These are phyloP conservation scores for Mortierella sp. DNA, from an alignment of 371 early-diverging fungal genomes.

Conservation along the genomic window DNA sequence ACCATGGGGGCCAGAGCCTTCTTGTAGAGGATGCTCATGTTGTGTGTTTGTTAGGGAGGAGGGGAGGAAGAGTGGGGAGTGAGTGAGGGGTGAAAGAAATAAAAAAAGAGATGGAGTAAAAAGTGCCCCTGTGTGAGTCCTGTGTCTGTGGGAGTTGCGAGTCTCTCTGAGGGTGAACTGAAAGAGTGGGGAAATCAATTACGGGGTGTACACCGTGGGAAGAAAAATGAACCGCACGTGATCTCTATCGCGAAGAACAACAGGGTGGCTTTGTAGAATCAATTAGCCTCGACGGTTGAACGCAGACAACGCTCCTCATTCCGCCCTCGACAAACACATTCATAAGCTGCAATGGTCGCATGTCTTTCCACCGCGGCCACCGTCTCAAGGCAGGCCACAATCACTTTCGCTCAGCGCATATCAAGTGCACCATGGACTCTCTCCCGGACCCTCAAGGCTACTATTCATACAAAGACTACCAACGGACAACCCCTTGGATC, in stretches of 20 bases:
- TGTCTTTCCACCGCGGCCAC: background rate
- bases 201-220: conserved; percentile 24
- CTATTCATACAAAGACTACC: conserved; percentile 1
- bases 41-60: conserved; percentile 1
- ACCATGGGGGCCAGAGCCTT: conserved; percentile 55
- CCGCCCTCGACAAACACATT: background rate
- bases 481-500: background rate
- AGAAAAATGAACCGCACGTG: conserved; percentile 13
- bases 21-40: conserved; percentile 50
- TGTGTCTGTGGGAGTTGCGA: background rate
- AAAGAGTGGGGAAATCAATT: conserved; percentile 14
- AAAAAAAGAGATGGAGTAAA: conserved; percentile 8
- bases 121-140: background rate
- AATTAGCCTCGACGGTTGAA: background rate
- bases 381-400: conserved; percentile 6
- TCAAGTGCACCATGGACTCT: background rate
- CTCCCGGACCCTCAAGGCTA: background rate
- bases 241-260: background rate
- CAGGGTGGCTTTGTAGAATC: conserved; percentile 12
- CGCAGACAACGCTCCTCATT: background rate
- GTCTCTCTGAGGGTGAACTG: no score
- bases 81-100: background rate
- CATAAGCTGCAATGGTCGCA: background rate
- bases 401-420: background rate
- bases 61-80: conserved; percentile 10